Evolutionary conservation across 2,329 filamentous ascomycete species (phyloP).

Genomic region (Chaetomium strumarium): DNA sequence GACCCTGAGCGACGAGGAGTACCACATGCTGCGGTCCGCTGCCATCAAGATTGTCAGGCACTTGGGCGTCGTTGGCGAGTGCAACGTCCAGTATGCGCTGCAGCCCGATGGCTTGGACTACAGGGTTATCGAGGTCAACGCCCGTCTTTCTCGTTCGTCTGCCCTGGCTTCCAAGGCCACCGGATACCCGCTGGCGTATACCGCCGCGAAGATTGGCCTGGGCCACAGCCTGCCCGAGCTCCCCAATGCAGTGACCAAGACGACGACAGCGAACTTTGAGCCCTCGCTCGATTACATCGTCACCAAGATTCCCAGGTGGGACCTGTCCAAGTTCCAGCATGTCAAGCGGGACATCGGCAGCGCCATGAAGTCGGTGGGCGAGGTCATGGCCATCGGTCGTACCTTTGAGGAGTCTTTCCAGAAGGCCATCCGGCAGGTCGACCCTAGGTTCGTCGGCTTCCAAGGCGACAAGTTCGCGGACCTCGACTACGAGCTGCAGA

Average conservation of each 20-base stretch:
- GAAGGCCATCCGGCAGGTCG: slow-evolving; percentile 96
- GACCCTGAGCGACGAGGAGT: slow-evolving; percentile 96
- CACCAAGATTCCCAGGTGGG: slow-evolving; percentile 98
- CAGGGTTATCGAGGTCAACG: slow-evolving; percentile 98
- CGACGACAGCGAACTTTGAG: slow-evolving; percentile 97
- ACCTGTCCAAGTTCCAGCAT: slow-evolving; percentile 97
- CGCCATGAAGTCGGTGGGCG: slow-evolving; percentile 98
- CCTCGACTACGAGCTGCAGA: slow-evolving; percentile 80
- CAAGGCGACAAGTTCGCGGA: slow-evolving; percentile 93
- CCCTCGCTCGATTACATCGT: slow-evolving; percentile 96
- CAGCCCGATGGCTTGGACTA: slow-evolving; percentile 97
- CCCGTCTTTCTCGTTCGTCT: slow-evolving; percentile 94
- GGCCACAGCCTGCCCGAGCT: slow-evolving; percentile 93
- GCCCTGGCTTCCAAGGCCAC: slow-evolving; percentile 97
- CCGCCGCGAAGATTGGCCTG: slow-evolving; percentile 94
- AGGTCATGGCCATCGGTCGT: slow-evolving; percentile 98
- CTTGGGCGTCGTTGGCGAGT: slow-evolving; percentile 94
- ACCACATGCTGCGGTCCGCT: slow-evolving; percentile 96
- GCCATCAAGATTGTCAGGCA: slow-evolving; percentile 98
- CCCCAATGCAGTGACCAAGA: slow-evolving; percentile 96
- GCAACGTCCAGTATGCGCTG: slow-evolving; percentile 96
- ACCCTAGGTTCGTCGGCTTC: slow-evolving; percentile 86
- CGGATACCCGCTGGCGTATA: slow-evolving; percentile 94
- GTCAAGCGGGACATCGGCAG: slow-evolving; percentile 96
- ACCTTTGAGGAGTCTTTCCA: slow-evolving; percentile 99